Conservation (phyloP, 2,329 filamentous ascomycete genomes). For the Aspergillus neoniger region DNA sequence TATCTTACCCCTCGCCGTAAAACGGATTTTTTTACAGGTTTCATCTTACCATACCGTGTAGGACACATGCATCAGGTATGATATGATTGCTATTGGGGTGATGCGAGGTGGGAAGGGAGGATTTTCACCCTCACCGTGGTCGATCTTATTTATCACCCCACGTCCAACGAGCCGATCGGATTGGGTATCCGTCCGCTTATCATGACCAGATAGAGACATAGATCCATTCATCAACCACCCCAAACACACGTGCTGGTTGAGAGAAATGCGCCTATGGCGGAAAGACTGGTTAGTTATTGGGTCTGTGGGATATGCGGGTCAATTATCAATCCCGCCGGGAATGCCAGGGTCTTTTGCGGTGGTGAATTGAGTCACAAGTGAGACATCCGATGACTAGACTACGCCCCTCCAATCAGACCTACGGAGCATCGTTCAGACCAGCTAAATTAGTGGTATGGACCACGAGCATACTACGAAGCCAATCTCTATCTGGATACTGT, state of each 20-base stretch:
- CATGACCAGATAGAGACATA: not conserved
- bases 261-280: not conserved
- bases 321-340: not conserved
- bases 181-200: not conserved
- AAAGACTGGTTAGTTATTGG: not conserved
- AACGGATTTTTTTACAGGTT: not conserved
- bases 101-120: not conserved
- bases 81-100: not conserved
- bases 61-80: not conserved
- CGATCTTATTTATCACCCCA: not conserved
- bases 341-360: not conserved
- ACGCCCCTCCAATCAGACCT: not conserved
- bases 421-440: too few species aligned
- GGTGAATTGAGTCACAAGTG: not conserved
- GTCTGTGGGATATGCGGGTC: not conserved
- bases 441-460: not conserved
- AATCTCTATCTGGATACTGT: not conserved
- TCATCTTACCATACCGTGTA: not conserved
- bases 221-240: not conserved
- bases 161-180: not conserved
- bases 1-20: not conserved
- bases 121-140: not conserved
- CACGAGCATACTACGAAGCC: not conserved
- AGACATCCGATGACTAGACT: not conserved
- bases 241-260: not conserved